Base-by-base conservation (phyloP, 1,284 basidiomycete genomes). In the Meripilus lineatus region DNA sequence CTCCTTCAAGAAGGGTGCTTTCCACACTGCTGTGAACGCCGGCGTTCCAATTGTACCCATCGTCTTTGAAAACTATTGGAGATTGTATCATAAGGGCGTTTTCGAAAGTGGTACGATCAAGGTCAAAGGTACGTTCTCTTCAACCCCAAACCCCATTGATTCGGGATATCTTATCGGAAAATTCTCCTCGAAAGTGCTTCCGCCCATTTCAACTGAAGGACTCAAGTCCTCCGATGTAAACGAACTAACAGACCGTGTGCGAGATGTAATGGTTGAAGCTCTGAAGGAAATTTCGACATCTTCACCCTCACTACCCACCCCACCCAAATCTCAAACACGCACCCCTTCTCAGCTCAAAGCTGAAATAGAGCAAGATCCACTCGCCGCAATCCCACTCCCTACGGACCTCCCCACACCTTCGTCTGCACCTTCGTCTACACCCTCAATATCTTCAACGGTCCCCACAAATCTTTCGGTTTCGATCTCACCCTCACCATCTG, bases 1-100 rank as follows among this genome's bases (percentile, higher is more conserved):
- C 2, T 87, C 92, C 0, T 89, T 99, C 71, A 99, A 99, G 72
- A 99, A 97, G 68, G 96, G 96, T 32, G 94, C 93, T 1, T 99
- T 99, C 75, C 93, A 99, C 61, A 77, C 98, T 28, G 95, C 96
- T 11, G 75, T 98, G 13, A 86, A 96, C 66, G 84, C 86, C 5
- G 84, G 84, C 18, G 75, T 95, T 35, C 93, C 93, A 5, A 84
- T 99, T 54, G 77, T 93, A 14, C 93, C 95, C 7, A 79, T 99
- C 42, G 86, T 99, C 0, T 86, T 85, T 53, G 93, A 99, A 67
- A 98, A 98, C 66, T 97, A 97, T 63, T 87, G 89, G 78, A 71
- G 79, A 48, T 57, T 95, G 46, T 96, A 95, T 65, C 81, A 79
- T 49, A 75, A 81, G 54, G 84, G 82, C 38, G 70, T 87, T 13